Base-by-base conservation (phyloP, 805 yeast species). In the Zygosaccharomyces siamensis region DNA sequence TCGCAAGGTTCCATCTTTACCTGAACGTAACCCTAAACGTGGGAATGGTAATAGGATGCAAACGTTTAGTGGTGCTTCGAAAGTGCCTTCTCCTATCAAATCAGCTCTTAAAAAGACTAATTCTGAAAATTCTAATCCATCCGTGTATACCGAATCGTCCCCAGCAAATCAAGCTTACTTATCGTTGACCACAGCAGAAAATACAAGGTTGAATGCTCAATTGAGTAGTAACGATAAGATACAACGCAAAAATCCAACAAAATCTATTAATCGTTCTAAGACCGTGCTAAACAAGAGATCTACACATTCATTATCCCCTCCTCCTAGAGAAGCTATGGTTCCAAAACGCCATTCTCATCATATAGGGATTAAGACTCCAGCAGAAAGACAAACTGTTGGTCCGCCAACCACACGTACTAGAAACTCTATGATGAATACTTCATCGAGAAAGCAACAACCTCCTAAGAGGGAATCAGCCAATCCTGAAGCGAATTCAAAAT, bases 141-240 rank as follows among this genome's bases (percentile, higher is more conserved):
- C 67, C 10, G 36, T 48, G 3, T 51, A 55, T 26, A 24, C 53
- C 7, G 52, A 53, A 31, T 39, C 45, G 12, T 62, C 71, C 4
- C 72, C 84, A 1, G 86, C 87, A 0, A 77, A 77, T 24, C 77
- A 75, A 50, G 89, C 86, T 0, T 84, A 84, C 57, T 60, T 84
- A 39, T 81, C 87, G 0, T 66, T 83, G 46, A 76, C 90, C 0
- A 86, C 93, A 0, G 90, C 90, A 1, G 89, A 85, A 60, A 86
- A 86, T 63, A 86, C 93, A 0, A 73, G 89, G 50, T 61, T 84
- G 48, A 86, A 86, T 66, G 84, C 92, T 1, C 76, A 77, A 51
- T 62, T 80, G 60, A 74, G 81, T 5, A 60, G 69, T n/a, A 28
- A 47, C 20, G 56, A 53, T 8, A 43, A 24, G 14, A 33, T 41